These are phyloP conservation scores for Escovopsis sp. DNA, from an alignment of 2,329 filamentous ascomycete species.

Conservation along the genomic window DNA sequence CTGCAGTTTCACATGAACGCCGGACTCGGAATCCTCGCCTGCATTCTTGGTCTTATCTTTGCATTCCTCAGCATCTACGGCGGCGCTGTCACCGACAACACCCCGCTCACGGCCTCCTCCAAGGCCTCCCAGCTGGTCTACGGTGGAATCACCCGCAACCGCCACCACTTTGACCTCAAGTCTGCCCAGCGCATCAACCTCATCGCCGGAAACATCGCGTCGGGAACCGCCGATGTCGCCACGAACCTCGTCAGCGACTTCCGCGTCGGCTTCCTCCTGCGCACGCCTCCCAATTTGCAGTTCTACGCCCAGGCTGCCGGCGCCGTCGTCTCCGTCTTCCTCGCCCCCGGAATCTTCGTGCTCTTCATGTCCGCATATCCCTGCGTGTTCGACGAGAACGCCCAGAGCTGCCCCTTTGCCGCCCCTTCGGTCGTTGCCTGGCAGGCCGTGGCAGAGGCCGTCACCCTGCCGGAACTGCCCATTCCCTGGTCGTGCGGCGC, in stretches of 20 bases:
- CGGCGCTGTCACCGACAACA: slow-evolving; percentile 42
- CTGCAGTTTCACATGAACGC: slow-evolving; percentile 42
- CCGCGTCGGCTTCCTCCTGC: slow-evolving; percentile 52
- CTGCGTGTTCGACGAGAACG: slow-evolving; percentile 41
- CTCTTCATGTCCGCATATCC: slow-evolving; percentile 55
- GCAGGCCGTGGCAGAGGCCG: slow-evolving; percentile 48
- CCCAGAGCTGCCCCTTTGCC: slow-evolving; percentile 36
- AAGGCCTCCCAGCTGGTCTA: slow-evolving; percentile 57
- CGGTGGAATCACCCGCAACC: slow-evolving; percentile 45
- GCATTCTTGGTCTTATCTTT: slow-evolving; percentile 42
- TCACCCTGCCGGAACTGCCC: slow-evolving; percentile 40
- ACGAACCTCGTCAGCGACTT: slow-evolving; percentile 46
- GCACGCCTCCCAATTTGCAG: slow-evolving; percentile 49
- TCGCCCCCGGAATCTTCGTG: slow-evolving; percentile 52
- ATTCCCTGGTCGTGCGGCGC: slow-evolving; percentile 39
- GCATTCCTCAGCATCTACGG: slow-evolving; percentile 36
- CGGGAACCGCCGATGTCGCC: slow-evolving; percentile 39
- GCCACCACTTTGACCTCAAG: slow-evolving; percentile 32
- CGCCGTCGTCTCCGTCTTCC: slow-evolving; percentile 48
- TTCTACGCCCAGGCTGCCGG: slow-evolving; percentile 52
- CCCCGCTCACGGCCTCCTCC: slow-evolving; percentile 49
- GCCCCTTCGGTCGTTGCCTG: slow-evolving; percentile 52
- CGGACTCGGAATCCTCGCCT: slow-evolving; percentile 39
- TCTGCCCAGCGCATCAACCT: slow-evolving; percentile 51
- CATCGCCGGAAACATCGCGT: slow-evolving; percentile 44